Conservation (phyloP, 768 basidiomycete genomes). For the Xerocomellus dryophilus region DNA sequence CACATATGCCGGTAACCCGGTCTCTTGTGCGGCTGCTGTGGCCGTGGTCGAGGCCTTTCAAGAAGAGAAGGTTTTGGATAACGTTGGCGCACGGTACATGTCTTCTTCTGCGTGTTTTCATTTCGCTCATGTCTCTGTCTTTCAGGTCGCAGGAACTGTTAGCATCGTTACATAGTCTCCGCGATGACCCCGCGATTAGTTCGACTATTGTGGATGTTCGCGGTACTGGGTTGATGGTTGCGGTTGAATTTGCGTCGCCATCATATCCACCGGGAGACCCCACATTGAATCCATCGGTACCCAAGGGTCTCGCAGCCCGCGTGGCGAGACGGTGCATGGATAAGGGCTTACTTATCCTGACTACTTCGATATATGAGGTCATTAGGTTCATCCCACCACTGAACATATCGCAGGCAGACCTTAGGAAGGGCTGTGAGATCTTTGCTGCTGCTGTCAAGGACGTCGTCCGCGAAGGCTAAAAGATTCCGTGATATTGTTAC, state of each 20-base stretch:
- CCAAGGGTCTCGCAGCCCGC: conserved; percentile 59
- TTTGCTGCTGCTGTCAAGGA: conserved; percentile 71
- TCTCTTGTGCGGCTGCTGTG: conserved; percentile 86
- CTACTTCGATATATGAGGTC: conserved; percentile 85
- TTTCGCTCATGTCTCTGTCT: conserved; percentile 1
- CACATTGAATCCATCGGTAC: conserved; percentile 34
- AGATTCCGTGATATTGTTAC: not conserved
- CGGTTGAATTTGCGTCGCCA: conserved; percentile 71
- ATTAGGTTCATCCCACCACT: conserved; percentile 92
- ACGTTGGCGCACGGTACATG: conserved; percentile 66
- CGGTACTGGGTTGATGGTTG: conserved; percentile 88
- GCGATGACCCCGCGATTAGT: conserved; percentile 47
- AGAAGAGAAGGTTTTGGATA: conserved; percentile 78
- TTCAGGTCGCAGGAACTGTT: conserved; percentile 73
- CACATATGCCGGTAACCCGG: conserved; percentile 90
- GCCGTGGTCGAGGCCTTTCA: conserved; percentile 76
- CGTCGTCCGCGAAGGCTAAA: conserved; percentile 47
- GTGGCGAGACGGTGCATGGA: conserved; percentile 80
- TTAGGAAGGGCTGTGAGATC: conserved; percentile 63
- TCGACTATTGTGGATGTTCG: conserved; percentile 80
- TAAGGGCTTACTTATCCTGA: conserved; percentile 82
- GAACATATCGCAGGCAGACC: conserved; percentile 72
- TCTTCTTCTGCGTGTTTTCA: not conserved
- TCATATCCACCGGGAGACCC: conserved; percentile 52
- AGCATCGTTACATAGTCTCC: conserved; percentile 52